A percentile compares a stretch with the other conserved stretches of the same genome.
phyloP scores from a whole-genome alignment of 208 protist genomes.

The Herpetomonas samuelpessoai region DNA sequence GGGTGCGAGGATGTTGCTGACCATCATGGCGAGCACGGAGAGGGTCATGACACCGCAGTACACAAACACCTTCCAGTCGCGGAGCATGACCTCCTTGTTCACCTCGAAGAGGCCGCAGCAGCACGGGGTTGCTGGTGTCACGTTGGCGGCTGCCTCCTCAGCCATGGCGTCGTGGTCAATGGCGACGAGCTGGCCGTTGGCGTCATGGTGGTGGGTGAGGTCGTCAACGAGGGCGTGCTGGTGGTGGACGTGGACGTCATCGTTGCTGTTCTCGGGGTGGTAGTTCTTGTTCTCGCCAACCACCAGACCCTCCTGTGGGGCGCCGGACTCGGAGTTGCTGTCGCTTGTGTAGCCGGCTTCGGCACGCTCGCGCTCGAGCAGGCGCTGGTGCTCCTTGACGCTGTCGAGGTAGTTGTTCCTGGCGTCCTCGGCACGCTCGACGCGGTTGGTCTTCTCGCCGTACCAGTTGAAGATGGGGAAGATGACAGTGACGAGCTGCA shows the following conservation, averaged over 20 bases:
- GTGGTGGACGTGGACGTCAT: constrained; percentile 5
- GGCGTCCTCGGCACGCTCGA: constrained; percentile 43
- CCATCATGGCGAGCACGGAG: constrained; percentile 37
- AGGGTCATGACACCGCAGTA: constrained; percentile 48
- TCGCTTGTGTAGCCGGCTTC: background rate
- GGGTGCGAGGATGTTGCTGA: constrained; percentile 35
- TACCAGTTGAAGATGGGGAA: constrained; percentile 72
- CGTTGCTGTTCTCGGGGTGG: constrained; percentile 7
- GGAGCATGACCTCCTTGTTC: constrained; percentile 49
- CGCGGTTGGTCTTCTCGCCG: constrained; percentile 57
- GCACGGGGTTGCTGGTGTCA: constrained; percentile 15
- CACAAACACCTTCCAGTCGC: constrained; percentile 50
- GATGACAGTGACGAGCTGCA: constrained; percentile 45
- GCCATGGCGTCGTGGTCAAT: too few relatives aligned
- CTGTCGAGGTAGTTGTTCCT: constrained; percentile 17
- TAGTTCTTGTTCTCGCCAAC: constrained; percentile 20
- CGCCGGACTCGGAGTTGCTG: constrained; percentile 13
- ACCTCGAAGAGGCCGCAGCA: constrained; percentile 52
- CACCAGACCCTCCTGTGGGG: constrained; percentile 27
- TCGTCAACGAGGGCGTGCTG: constrained; percentile 13
- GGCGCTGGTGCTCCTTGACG: too few relatives aligned
- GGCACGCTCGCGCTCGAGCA: too few relatives aligned
- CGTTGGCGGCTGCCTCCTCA: too few relatives aligned
- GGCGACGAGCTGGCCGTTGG: background rate
- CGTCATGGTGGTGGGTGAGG: background rate